Percentiles rank a stretch among this genome's conserved stretches.
Conservation (phyloP, 2,329 filamentous ascomycete species). For the Cladosporium velox region DNA sequence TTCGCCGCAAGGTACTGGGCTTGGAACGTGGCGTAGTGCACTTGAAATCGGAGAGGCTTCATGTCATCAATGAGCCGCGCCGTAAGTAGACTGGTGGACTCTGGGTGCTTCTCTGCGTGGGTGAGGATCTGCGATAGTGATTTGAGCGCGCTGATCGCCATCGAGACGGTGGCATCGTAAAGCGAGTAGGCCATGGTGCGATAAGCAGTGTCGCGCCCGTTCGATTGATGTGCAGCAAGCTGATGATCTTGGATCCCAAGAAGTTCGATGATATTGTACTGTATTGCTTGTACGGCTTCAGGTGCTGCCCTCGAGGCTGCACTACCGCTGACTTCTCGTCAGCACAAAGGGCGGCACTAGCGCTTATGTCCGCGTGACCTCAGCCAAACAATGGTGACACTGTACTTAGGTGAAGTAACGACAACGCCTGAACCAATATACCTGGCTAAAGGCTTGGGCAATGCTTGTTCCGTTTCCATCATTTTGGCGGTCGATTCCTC, state of each 20-base stretch:
- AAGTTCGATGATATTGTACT: neutral
- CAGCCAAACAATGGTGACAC: neutral
- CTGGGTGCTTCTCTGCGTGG: neutral
- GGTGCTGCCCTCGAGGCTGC: neutral
- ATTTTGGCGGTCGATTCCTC: neutral
- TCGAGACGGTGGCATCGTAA: constrained; percentile 20
- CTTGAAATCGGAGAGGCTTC: constrained; percentile 9
- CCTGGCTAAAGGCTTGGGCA: neutral
- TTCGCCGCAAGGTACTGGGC: neutral
- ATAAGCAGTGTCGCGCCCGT: neutral
- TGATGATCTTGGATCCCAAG: neutral
- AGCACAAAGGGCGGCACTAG: neutral
- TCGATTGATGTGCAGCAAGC: neutral
- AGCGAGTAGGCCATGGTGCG: constrained; percentile 16
- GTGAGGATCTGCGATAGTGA: neutral
- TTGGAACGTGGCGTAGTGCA: constrained; percentile 15
- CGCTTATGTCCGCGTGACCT: neutral
- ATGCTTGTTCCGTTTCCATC: neutral
- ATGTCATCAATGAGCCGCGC: constrained; percentile 1
- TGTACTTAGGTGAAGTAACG: neutral
- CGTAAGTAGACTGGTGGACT: neutral
- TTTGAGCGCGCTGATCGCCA: constrained; percentile 11
- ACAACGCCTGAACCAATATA: neutral
- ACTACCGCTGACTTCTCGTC: neutral
- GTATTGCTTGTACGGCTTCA: neutral